Evolutionary conservation across 148 eudicot genomes (phyloP).

Genomic region (Chenopodium suecicum): DNA sequence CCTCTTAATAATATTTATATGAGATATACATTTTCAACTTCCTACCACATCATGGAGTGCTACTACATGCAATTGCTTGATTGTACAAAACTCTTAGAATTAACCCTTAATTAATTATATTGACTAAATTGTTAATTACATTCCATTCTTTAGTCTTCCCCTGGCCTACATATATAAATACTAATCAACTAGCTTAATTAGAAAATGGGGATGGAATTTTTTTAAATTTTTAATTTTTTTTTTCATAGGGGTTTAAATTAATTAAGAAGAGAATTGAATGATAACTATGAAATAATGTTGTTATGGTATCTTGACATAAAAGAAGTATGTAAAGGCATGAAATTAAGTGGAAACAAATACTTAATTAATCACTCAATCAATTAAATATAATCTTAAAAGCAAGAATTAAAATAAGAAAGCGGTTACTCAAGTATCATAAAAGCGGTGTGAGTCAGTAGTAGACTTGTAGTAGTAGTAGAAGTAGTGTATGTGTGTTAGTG

Average conservation of each 20-base stretch:
- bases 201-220: neutral
- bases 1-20: too few species aligned
- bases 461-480: neutral
- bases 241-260: neutral
- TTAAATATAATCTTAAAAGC: neutral
- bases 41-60: neutral
- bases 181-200: neutral
- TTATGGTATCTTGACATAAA: neutral
- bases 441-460: slow-evolving; percentile 26
- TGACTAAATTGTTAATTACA: neutral
- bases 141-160: neutral
- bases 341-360: slow-evolving; percentile 12
- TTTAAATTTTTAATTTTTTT: neutral
- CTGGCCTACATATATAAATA: neutral
- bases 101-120: neutral
- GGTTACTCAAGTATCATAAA: slow-evolving; percentile 9
- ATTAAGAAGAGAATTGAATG: too few species aligned
- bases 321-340: slow-evolving; percentile 19
- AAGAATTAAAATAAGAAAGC: slow-evolving; percentile 6
- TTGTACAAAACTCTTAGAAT: neutral
- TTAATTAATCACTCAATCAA: neutral
- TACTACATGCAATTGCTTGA: neutral
- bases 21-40: neutral
- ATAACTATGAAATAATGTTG: too few species aligned
- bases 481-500: neutral